Conservation (phyloP, 2,329 filamentous ascomycete genomes). For the Diaporthe longicolla region DNA sequence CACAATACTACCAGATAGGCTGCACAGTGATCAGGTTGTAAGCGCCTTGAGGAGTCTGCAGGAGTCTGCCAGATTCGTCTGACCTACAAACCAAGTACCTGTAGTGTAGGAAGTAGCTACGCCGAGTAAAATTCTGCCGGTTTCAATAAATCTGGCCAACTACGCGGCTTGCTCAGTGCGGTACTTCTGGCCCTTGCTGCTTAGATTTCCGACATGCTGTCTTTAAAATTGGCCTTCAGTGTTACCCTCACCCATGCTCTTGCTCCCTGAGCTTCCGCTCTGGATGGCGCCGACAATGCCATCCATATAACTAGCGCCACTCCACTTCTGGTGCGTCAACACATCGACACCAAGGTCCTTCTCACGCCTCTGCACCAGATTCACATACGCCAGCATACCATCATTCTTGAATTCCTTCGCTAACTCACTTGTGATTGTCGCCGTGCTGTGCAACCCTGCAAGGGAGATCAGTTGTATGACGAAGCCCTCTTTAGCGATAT, state of each 20-base stretch:
- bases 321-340: constrained; percentile 94
- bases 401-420: constrained; percentile 87
- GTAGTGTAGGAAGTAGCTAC: too few relatives aligned
- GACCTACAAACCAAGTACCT: too few relatives aligned
- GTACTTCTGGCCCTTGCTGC: not conserved
- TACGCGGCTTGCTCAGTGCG: not conserved
- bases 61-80: not conserved
- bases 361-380: constrained; percentile 88
- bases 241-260: constrained; percentile 95
- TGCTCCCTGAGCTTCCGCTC: constrained; percentile 89
- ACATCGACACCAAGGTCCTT: constrained; percentile 94
- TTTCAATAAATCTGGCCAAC: too few relatives aligned
- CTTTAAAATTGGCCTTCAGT: constrained; percentile 80
- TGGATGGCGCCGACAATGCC: constrained; percentile 92
- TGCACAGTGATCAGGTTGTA: not conserved
- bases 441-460: constrained; percentile 76
- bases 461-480: constrained; percentile 77
- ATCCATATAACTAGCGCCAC: constrained; percentile 80
- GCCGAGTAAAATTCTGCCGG: too few relatives aligned
- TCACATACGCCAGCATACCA: constrained; percentile 98
- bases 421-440: constrained; percentile 78
- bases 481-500: constrained; percentile 90
- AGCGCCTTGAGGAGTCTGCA: not conserved
- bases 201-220: not conserved
- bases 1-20: not conserved